Evolutionary conservation across 2,329 filamentous ascomycete genomes (phyloP), one percentile per base, ranked within the genome.

Genomic region (Fonsecaea multimorphosa): DNA sequence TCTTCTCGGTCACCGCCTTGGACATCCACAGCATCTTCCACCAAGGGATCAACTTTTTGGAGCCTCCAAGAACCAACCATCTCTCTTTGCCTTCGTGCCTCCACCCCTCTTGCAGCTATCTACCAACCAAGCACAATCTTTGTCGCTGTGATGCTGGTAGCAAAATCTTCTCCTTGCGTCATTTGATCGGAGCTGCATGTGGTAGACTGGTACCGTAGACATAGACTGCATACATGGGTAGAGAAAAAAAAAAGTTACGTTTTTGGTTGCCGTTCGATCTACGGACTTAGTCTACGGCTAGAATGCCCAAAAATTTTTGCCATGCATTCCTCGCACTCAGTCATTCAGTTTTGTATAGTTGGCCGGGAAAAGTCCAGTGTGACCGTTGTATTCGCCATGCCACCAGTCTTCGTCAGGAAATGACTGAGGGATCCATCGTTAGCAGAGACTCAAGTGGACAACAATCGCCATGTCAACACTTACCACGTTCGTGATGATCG

Each of bases 361-460:
- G n/a, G 81, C 79, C 9, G 81, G 81, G 86, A 99, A 99, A 53
- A 99, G 84, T 68, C 95, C 95, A 32, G 86, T 86, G 64, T 89
- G 86, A 58, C 93, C 93, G 29, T 88, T 84, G 78, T 90, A 96
- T 74, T 91, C 88, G 65, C 95, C 95, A 73, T 94, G 91, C 95
- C 95, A 99, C 95, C 95, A 99, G 76, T 99, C 95, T 71, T 98
- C 94, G 74, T 98, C 95, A 1, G 95, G 95, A 79, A 98, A 98
- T 82, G 97, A 92, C 89, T 91, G 72, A 22, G 49, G 32, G 54
- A 51, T 12, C n/a, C 44, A 27, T 8, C 52, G 27, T 46, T 36
- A 52, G 58, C 8, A 14, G 36, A 54, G 12, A 6, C 19, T 44
- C 19, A 49, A 22, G 55, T 36, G 11, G 29, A 31, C 16, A 64